These are phyloP conservation scores for Phoma sp. DNA, from an alignment of 2,329 filamentous ascomycete species.

Conservation along the genomic window DNA sequence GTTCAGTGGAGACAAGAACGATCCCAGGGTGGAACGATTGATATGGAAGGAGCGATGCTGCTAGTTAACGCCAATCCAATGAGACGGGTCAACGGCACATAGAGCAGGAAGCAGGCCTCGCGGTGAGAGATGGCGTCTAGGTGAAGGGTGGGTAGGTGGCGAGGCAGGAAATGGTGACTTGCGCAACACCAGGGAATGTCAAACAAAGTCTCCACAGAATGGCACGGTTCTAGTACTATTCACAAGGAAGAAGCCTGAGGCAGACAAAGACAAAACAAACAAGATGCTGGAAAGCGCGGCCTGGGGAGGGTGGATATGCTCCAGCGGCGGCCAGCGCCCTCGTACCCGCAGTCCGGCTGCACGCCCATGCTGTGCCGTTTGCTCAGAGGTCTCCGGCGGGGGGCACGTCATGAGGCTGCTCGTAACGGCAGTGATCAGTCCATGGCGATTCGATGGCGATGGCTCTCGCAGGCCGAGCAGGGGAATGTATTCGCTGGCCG, in stretches of 20 bases:
- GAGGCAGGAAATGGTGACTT: slow-evolving; percentile 15
- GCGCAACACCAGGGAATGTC: slow-evolving; percentile 6
- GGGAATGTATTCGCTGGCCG: slow-evolving; percentile 13
- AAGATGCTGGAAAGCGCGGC: slow-evolving; percentile 3
- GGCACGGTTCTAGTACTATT: slow-evolving; percentile 4
- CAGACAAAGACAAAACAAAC: slow-evolving; percentile 9
- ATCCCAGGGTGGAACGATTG: background rate
- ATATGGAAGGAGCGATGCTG: slow-evolving; percentile 1
- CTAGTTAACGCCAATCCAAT: slow-evolving; percentile 4
- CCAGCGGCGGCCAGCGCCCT: background rate
- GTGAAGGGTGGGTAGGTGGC: slow-evolving; percentile 5
- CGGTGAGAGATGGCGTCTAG: background rate
- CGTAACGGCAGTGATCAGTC: slow-evolving; percentile 38
- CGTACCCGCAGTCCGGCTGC: slow-evolving; percentile 13
- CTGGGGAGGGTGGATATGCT: slow-evolving; percentile 18
- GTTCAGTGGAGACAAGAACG: slow-evolving; percentile 6
- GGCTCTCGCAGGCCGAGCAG: background rate
- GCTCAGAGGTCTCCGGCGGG: slow-evolving; percentile 8
- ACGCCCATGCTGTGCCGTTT: slow-evolving; percentile 14
- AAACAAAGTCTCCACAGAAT: slow-evolving; percentile 20
- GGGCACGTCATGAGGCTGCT: slow-evolving; percentile 42
- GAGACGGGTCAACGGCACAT: slow-evolving; percentile 12
- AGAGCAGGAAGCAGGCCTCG: background rate
- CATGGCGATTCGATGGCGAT: slow-evolving; percentile 11
- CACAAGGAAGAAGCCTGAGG: slow-evolving; percentile 17